A percentile compares a stretch with the other conserved stretches of the same genome.
Evolutionary conservation across 371 early-diverging fungal genomes (phyloP).

Genomic region (Rhizopus sp.): DNA sequence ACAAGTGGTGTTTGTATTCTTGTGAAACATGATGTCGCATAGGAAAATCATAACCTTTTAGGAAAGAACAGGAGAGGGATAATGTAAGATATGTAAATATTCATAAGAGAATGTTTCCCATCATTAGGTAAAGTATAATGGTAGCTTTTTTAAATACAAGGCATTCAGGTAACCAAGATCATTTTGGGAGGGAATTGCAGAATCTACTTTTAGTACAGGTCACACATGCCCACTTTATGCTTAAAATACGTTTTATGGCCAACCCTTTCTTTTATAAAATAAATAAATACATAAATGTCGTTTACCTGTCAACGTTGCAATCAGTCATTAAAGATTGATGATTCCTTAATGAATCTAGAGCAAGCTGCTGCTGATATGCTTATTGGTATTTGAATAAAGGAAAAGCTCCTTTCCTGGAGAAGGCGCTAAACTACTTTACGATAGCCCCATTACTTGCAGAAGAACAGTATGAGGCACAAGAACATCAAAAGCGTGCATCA

Average conservation of each 20-base stretch:
- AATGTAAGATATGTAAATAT: too few relatives aligned
- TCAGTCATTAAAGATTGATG: conserved; percentile 59
- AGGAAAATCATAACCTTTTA: too few relatives aligned
- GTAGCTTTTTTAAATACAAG: too few relatives aligned
- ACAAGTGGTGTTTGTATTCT: too few relatives aligned
- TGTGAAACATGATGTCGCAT: too few relatives aligned
- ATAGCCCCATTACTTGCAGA: conserved; percentile 35
- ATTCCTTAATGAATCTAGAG: conserved; percentile 58
- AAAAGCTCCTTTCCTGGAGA: not conserved
- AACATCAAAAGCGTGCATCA: conserved; percentile 7
- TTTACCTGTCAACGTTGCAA: conserved; percentile 60
- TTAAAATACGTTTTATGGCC: not conserved
- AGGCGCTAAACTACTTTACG: not conserved
- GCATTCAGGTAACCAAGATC: too few relatives aligned
- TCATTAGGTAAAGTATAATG: too few relatives aligned
- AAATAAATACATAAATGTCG: conserved; percentile 12
- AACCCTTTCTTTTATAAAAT: conserved; percentile 4
- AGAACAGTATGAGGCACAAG: conserved; percentile 24
- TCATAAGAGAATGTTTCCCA: too few relatives aligned
- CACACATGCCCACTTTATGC: not conserved
- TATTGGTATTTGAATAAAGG: conserved; percentile 21
- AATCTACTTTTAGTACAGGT: too few relatives aligned
- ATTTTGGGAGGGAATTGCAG: too few relatives aligned
- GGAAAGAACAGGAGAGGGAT: too few relatives aligned
- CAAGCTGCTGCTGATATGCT: conserved; percentile 50